Conservation (phyloP, 352 stramenopile species). For the Globisporangium acanthophoron region DNA sequence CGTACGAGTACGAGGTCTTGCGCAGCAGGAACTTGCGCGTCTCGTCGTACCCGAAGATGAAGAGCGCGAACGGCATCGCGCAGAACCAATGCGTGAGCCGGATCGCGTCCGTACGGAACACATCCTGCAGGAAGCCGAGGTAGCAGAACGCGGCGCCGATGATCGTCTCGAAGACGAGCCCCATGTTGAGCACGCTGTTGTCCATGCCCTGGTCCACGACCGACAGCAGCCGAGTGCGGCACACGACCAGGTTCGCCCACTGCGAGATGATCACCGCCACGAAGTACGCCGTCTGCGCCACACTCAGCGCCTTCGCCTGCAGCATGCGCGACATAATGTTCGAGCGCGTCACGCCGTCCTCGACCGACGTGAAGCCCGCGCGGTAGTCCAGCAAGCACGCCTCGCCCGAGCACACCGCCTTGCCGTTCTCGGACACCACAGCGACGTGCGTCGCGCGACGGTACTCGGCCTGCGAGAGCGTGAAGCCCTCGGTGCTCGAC, state of each 20-base stretch:
- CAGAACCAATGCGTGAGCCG: constrained; percentile 80
- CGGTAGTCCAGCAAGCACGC: constrained; percentile 38
- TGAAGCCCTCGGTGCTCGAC: constrained; percentile 17
- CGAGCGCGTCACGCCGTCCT: constrained; percentile 15
- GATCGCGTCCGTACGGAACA: constrained; percentile 72
- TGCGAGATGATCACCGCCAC: constrained; percentile 75
- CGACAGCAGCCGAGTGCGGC: constrained; percentile 82
- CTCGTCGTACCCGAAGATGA: constrained; percentile 86
- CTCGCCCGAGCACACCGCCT: constrained; percentile 21
- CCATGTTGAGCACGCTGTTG: constrained; percentile 87
- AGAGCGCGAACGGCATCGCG: constrained; percentile 75
- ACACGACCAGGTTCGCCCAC: constrained; percentile 83
- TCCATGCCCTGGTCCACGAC: constrained; percentile 83
- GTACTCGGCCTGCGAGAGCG: constrained; percentile 17
- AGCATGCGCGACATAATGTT: constrained; percentile 83
- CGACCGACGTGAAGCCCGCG: constrained; percentile 31
- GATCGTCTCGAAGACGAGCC: constrained; percentile 82
- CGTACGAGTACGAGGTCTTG: constrained; percentile 48
- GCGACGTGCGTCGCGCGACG: constrained; percentile 10
- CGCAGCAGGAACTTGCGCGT: constrained; percentile 83
- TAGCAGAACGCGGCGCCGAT: constrained; percentile 76
- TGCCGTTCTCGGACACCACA: constrained; percentile 13
- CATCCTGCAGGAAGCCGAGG: constrained; percentile 51
- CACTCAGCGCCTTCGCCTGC: constrained; percentile 59
- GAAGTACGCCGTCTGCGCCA: constrained; percentile 81